phyloP scores from a whole-genome alignment of 2,329 filamentous ascomycete species.

The Penicillium nordicum region DNA sequence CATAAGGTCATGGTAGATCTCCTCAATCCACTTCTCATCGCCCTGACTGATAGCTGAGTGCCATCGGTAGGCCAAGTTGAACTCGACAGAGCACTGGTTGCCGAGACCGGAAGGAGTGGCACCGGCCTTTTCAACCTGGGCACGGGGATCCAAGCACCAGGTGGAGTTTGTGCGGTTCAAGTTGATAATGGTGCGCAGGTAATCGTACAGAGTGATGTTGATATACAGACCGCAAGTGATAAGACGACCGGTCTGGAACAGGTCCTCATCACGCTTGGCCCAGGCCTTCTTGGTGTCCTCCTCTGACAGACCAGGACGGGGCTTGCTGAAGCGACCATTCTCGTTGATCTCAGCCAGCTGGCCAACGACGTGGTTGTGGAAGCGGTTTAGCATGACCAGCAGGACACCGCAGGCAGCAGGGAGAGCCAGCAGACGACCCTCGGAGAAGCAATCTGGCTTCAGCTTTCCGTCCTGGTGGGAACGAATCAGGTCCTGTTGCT shows the following conservation, averaged over 20 bases:
- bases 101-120: conserved; percentile 69
- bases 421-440: conserved; percentile 66
- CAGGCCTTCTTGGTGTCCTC: conserved; percentile 52
- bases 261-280: conserved; percentile 70
- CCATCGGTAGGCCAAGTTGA: conserved; percentile 86
- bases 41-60: conserved; percentile 72
- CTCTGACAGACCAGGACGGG: conserved; percentile 48
- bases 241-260: conserved; percentile 74
- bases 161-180: conserved; percentile 68
- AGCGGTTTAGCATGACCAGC: conserved; percentile 68
- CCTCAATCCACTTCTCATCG: conserved; percentile 77
- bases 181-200: conserved; percentile 74
- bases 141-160: conserved; percentile 77
- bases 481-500: conserved; percentile 50
- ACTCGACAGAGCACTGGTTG: conserved; percentile 82
- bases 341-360: conserved; percentile 86
- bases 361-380: conserved; percentile 82
- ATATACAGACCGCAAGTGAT: conserved; percentile 72
- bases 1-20: conserved; percentile 63
- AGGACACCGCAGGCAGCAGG: conserved; percentile 69
- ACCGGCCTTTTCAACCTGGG: conserved; percentile 59
- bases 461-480: conserved; percentile 68
- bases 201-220: conserved; percentile 74
- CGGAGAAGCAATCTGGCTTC: conserved; percentile 70
- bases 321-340: conserved; percentile 69